Evolutionary conservation across 1,284 basidiomycete genomes (phyloP).

Genomic region (Athelia psychrophila): DNA sequence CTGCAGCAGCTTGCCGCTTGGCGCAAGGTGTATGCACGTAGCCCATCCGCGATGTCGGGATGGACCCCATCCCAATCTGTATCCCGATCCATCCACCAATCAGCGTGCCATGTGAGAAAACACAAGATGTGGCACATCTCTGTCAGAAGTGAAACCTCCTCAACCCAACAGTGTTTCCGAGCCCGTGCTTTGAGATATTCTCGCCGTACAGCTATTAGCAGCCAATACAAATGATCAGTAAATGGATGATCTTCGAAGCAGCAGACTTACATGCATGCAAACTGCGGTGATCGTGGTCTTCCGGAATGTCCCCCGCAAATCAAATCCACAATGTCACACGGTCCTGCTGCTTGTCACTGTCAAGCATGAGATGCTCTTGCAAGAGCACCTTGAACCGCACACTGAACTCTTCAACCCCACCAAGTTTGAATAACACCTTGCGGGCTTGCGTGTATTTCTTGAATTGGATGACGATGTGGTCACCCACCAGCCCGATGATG

Average conservation of each 20-base stretch:
- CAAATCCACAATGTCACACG: background rate
- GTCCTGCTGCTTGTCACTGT: background rate
- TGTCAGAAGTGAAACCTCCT: background rate
- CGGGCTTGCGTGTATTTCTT: background rate
- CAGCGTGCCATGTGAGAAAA: background rate
- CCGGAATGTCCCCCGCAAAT: background rate
- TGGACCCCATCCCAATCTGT: background rate
- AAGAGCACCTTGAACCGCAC: background rate
- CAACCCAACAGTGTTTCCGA: background rate
- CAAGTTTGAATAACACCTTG: background rate
- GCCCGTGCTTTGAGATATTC: background rate
- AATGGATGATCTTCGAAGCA: background rate
- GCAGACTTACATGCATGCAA: background rate
- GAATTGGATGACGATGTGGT: background rate
- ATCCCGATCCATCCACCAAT: background rate
- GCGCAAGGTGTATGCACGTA: background rate
- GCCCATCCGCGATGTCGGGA: background rate
- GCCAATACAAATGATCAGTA: background rate
- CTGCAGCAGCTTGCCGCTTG: background rate
- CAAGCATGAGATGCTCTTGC: background rate
- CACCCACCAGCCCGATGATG: background rate
- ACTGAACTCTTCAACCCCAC: background rate
- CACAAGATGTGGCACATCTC: background rate
- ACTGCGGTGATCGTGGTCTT: background rate
- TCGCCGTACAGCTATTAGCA: background rate